Evolutionary conservation across 2,329 filamentous ascomycete genomes (phyloP).

Genomic region (Dactylellina parvicollis): DNA sequence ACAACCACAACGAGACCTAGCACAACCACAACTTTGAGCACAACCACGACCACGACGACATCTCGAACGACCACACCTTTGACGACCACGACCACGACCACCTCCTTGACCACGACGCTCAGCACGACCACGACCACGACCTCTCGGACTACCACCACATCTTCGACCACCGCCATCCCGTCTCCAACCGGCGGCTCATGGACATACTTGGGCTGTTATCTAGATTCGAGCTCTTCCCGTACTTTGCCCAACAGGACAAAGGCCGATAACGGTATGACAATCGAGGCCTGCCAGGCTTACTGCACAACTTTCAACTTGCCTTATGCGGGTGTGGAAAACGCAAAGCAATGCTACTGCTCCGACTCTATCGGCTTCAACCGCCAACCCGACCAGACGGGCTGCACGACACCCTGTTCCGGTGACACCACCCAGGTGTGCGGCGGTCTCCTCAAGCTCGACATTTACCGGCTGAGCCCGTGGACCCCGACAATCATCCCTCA

Average conservation of each 20-base stretch:
- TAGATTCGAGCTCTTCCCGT: slow-evolving; percentile 24
- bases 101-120: background rate
- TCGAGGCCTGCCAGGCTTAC: slow-evolving; percentile 1
- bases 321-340: slow-evolving; percentile 66
- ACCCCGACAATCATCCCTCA: slow-evolving; percentile 31
- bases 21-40: background rate
- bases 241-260: slow-evolving; percentile 3
- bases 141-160: background rate
- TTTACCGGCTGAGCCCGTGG: slow-evolving; percentile 55
- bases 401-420: slow-evolving; percentile 59
- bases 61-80: slow-evolving; percentile 55
- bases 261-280: background rate
- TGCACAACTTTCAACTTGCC: slow-evolving; percentile 11
- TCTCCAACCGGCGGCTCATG: background rate
- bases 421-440: slow-evolving; percentile 59
- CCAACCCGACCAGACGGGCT: slow-evolving; percentile 37
- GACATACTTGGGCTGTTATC: background rate
- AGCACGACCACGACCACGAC: slow-evolving; percentile 13
- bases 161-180: slow-evolving; percentile 9
- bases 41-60: background rate
- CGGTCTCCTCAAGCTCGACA: slow-evolving; percentile 58
- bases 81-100: slow-evolving; percentile 8
- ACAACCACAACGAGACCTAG: background rate
- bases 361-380: slow-evolving; percentile 40
- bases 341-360: slow-evolving; percentile 66